Evolutionary conservation across 108 stramenopile genomes (phyloP).

Genomic region (Conticribra guillardii): DNA sequence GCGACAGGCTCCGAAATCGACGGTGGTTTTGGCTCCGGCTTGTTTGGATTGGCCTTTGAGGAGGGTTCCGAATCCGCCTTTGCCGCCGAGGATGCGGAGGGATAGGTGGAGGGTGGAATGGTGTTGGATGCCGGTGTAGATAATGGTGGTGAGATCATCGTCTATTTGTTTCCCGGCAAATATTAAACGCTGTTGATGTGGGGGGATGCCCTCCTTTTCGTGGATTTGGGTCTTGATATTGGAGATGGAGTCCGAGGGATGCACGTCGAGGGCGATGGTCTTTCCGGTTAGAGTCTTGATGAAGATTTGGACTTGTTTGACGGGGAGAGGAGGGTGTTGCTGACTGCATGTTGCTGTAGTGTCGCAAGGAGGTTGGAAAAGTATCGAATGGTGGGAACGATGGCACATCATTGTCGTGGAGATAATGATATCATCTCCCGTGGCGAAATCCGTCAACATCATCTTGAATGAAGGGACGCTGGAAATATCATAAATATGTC

Average conservation of each 20-base stretch:
- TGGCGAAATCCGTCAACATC: no score
- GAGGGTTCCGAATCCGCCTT: slow-evolving; percentile 96
- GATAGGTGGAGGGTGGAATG: slow-evolving; percentile 2
- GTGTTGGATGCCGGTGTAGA: slow-evolving; percentile 23
- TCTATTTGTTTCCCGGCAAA: neutral
- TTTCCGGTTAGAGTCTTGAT: neutral
- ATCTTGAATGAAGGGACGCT: no score
- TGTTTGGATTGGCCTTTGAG: slow-evolving; percentile 93
- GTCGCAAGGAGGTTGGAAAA: no score
- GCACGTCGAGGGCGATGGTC: neutral
- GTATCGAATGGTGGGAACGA: no score
- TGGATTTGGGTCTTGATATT: neutral
- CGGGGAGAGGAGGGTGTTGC: no score
- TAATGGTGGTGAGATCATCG: slow-evolving; percentile 12
- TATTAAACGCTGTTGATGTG: neutral
- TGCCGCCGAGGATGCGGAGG: slow-evolving; percentile 66
- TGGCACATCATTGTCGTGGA: no score
- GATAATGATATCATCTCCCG: no score
- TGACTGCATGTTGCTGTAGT: no score
- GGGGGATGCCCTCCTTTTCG: neutral
- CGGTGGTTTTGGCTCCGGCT: slow-evolving; percentile 83
- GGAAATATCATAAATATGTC: no score
- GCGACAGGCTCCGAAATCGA: slow-evolving; percentile 98
- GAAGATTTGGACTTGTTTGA: neutral
- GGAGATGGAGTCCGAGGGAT: neutral